Base-by-base conservation (phyloP, 768 basidiomycete genomes). In the Termitomyces sp. region DNA sequence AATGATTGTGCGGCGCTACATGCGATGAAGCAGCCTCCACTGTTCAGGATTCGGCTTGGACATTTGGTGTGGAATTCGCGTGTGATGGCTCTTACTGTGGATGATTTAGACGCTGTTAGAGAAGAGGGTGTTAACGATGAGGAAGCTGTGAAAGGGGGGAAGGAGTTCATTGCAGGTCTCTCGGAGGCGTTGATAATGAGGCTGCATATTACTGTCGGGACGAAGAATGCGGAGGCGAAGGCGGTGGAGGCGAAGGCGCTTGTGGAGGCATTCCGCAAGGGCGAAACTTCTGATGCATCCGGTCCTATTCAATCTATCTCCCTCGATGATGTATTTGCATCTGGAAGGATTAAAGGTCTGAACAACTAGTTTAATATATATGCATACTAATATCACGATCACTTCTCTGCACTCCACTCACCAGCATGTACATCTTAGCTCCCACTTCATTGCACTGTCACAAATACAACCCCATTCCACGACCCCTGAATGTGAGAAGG, bases 121-220 rank as follows among this genome's bases (percentile, higher is more conserved):
- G 68, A 64, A 4, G 68, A 69, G 38, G 59, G 44, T 9, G 67
- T 49, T 11, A 63, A 58, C 2, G 67, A 58, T 13, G 74, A 77
- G 59, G 75, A 75, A 32, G 82, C 78, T 4, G 67, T 46, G 18
- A 42, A 73, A 6, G 56, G 57, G 16, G 67, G 65, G 8, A 55
- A 61, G 35, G 75, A 75, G 54, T 87, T 92, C 53, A 61, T 88
- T 7, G 71, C 74, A 15, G 57, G 64, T 40, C 66, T 93, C 16
- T 76, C 82, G 0, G 70, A 76, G 6, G 78, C 81, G 13, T 65
- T 89, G 12, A 76, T 76, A 58, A 67, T 74, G 7, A 62, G 83
- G 60, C 72, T 96, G 67, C 97, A 98, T 70, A 83, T 98, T 58
- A 98, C 97, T 0, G 87, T 98, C 6, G 97, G 92, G 8, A 96